Evolutionary conservation across 2,329 filamentous ascomycete species (phyloP), one percentile per base, ranked within the genome.

Genomic region (Cladobotryum mycophilum): DNA sequence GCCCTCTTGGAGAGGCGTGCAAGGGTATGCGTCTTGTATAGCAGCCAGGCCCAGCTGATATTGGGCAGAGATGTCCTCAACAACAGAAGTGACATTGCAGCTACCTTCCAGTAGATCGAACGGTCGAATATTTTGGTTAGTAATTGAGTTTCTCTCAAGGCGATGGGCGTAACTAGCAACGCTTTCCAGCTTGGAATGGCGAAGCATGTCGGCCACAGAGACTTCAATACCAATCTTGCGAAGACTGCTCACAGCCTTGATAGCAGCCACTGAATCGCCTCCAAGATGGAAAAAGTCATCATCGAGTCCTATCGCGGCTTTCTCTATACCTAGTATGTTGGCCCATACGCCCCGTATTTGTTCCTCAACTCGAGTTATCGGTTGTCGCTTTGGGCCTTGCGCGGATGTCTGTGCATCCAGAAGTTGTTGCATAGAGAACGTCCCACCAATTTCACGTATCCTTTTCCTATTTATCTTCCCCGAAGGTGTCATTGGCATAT

Each of bases 231-330:
- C 49, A 4, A 46, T 13, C 8, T 18, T 20, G n/a, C 47, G 49
- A 17, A 25, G 25, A 3, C 14, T 38, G 17, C 37, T 30, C 3
- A 54, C 74, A 4, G 78, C 56, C 52, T 69, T 72, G 69, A 78
- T 80, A 1, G 74, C 74, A 1, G 65, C 55, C 2, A 78, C 67
- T 0, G 74, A 76, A 56, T 76, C 72, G 22, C 75, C 75, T 6
- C 75, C 75, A 0, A 75, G 64, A 0, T 64, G 64, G 64, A 78
- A 76, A 59, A 78, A 77, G 58, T 70, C 73, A 54, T 76, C 70
- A 4, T 72, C 67, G 2, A 66, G 52, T 4, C 67, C 66, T 20
- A 75, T 70, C 8, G 60, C 53, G 4, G 66, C 57, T 17, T 63
- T 52, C 3, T 60, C 55, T 4, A 70, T 54, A 4, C 57, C 56